A percentile compares a stretch with the other conserved stretches of the same genome.
Conservation (phyloP, 345 rosid genomes). For the Hibiscus syriacus region DNA sequence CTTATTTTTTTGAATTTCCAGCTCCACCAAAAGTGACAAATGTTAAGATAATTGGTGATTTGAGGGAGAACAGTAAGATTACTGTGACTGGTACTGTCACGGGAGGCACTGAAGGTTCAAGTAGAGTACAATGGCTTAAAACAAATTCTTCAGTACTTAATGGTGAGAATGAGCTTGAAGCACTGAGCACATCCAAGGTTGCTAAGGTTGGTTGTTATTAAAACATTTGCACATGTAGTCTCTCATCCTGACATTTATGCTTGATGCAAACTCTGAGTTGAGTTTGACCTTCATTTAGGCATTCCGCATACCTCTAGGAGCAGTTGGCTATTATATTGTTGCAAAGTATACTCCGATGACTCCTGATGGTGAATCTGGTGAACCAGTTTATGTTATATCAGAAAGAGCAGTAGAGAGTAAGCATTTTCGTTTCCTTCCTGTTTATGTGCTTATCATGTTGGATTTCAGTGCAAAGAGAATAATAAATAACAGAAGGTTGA, state of each 20-base stretch:
- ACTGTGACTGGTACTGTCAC: slow-evolving; percentile 73
- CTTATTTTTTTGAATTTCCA: slow-evolving; percentile 28
- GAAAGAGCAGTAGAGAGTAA: slow-evolving; percentile 77
- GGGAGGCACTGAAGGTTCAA: slow-evolving; percentile 90
- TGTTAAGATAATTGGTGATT: slow-evolving; percentile 79
- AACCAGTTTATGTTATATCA: slow-evolving; percentile 66
- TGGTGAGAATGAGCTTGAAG: slow-evolving; percentile 67
- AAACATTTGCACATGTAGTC: neutral
- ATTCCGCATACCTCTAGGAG: slow-evolving; percentile 91
- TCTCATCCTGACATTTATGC: neutral
- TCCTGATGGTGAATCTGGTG: slow-evolving; percentile 78
- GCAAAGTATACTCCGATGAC: slow-evolving; percentile 91
- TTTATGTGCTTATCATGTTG: neutral
- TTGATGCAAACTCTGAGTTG: slow-evolving; percentile 17
- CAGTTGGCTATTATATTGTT: slow-evolving; percentile 73
- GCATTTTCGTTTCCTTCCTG: slow-evolving; percentile 15
- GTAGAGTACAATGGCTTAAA: slow-evolving; percentile 97
- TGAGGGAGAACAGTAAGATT: slow-evolving; percentile 80
- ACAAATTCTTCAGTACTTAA: slow-evolving; percentile 42
- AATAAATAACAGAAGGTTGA: neutral
- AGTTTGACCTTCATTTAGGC: slow-evolving; percentile 44
- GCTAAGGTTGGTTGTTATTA: slow-evolving; percentile 54
- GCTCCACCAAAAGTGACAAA: slow-evolving; percentile 92
- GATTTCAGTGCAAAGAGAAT: neutral
- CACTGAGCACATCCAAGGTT: slow-evolving; percentile 72